Base-by-base conservation (phyloP, 495 filamentous ascomycete species). In the Copromyces sp. region DNA sequence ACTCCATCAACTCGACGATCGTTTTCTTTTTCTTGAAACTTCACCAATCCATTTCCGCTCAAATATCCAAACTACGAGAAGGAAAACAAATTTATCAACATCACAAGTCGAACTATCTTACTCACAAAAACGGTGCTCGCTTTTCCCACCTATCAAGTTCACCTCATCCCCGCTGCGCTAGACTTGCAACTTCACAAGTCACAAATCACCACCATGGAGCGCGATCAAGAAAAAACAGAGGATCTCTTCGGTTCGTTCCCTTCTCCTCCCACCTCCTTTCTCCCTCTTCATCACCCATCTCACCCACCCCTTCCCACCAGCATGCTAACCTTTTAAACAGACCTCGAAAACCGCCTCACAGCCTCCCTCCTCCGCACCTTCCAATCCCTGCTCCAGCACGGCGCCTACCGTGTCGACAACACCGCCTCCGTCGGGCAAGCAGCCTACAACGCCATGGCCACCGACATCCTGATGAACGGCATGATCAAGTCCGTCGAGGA, bases 351-450 rank as follows among this genome's bases (percentile, higher is more conserved):
- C 69, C 77, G 77, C 59, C 77, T 81, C 47, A 80, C 83, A 24
- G 83, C 84, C 69, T 75, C 78, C 39, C 80, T 83, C 73, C 76
- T 84, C 16, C 76, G 76, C 17, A 77, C 75, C 17, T 82, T 81
- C 72, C 76, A 78, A 73, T 78, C 80, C 74, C 74, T 82, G 29
- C 69, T 85, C 9, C 47, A 73, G 39, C 76, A 74, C 12, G 81
- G 77, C 47, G 77, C 80, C 38, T 77, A 76, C 17, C 72, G 74
- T 0, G 74, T 84, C 1, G 71, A 78, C 39, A 40, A 70, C 38
- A 73, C 69, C 16, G 77, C 78, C 35, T 75, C 78, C 4, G 75
- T 80, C 4, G 82, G 82, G 61, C 78, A 80, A 9, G 81, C 82
- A 0, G 78, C 77, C 2, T 75, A 80, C 53, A 82, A 81, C 77